Base-by-base conservation (phyloP, 305 asterid genomes). In the Euphrasia arctica region DNA sequence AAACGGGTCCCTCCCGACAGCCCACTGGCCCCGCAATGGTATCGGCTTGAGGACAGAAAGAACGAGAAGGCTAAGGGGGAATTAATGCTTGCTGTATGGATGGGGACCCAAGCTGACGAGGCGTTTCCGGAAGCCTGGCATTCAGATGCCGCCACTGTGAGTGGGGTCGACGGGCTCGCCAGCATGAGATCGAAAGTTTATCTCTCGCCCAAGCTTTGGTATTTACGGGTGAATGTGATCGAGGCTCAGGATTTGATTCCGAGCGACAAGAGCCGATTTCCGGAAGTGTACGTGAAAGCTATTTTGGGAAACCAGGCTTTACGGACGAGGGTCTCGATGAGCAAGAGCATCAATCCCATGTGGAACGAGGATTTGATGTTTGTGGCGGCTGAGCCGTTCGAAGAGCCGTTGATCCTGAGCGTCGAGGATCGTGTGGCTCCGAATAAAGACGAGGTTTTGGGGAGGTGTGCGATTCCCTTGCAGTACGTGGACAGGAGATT, bases 101-200 rank as follows among this genome's bases (percentile, higher is more conserved):
- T 83, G 88, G 94, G 94, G 47, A 86, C 85, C 56, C 94, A 86
- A 67, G 88, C 94, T 5, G 94, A 86, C 2, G 94, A 86, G 78
- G 94, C 90, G 0, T 86, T 86, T 70, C 90, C 94, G 0, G 94
- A 86, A 60, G 94, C 94, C 1, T 86, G 94, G 94, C 94, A 81
- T 66, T 81, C 94, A 0, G 94, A 86, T 79, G 90, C 94, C 29
- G 90, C 94, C 0, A 61, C 94, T 2, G 90, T 83, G 18, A 81
- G 82, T 54, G 94, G 90, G 14, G 78, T 82, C 0, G 94, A 86
- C 36, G 84, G 86, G 51, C 81, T 83, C 13, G 68, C 87, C 0
- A 86, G 70, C 68, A 79, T 83, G 54, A 54, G 88, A 72, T 83
- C 90, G 0, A 86, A 86, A 71, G 90, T 83, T 32, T 86, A 86